Conservation (phyloP, 495 filamentous ascomycete species). For the Aspergillus egyptiacus region DNA sequence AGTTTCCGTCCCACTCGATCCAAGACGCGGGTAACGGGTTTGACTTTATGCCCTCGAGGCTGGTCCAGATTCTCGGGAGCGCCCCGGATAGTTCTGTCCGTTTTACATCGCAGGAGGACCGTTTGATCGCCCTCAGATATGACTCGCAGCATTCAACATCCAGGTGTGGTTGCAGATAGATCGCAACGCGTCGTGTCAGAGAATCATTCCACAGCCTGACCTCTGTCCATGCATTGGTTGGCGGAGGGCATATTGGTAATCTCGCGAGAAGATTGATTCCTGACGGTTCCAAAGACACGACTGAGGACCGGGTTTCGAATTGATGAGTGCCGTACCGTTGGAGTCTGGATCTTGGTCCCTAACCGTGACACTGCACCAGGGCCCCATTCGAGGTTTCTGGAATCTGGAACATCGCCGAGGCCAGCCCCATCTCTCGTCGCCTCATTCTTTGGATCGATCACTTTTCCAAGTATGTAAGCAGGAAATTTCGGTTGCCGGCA, state of each 20-base stretch:
- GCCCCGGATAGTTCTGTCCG: slow-evolving; percentile 3
- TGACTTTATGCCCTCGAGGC: too few species aligned
- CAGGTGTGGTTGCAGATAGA: slow-evolving; percentile 15
- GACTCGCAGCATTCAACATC: slow-evolving; percentile 15
- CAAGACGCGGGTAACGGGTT: slow-evolving; percentile 1
- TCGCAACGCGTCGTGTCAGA: slow-evolving; percentile 11
- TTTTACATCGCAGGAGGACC: slow-evolving; percentile 4
- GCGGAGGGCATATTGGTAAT: background rate
- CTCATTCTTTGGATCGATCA: slow-evolving; percentile 4
- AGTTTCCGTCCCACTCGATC: slow-evolving; percentile 1
- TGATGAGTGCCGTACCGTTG: slow-evolving; percentile 15
- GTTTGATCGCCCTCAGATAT: slow-evolving; percentile 15
- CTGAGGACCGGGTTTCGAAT: slow-evolving; percentile 22
- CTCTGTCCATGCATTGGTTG: background rate
- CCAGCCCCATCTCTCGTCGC: slow-evolving; percentile 1
- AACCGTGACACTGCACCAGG: slow-evolving; percentile 13
- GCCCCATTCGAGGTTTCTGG: slow-evolving; percentile 22
- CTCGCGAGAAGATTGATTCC: background rate
- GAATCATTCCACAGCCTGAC: slow-evolving; percentile 5
- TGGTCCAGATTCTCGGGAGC: slow-evolving; percentile 10
- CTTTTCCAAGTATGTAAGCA: background rate
- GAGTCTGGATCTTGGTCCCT: slow-evolving; percentile 22
- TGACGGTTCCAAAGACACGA: slow-evolving; percentile 11
- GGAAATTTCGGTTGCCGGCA: slow-evolving; percentile 11
- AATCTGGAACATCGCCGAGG: slow-evolving; percentile 21